Percentiles rank a stretch among this genome's conserved stretches.
phyloP scores from a whole-genome alignment of 2,329 filamentous ascomycete genomes.

The Aspergillus latus region DNA sequence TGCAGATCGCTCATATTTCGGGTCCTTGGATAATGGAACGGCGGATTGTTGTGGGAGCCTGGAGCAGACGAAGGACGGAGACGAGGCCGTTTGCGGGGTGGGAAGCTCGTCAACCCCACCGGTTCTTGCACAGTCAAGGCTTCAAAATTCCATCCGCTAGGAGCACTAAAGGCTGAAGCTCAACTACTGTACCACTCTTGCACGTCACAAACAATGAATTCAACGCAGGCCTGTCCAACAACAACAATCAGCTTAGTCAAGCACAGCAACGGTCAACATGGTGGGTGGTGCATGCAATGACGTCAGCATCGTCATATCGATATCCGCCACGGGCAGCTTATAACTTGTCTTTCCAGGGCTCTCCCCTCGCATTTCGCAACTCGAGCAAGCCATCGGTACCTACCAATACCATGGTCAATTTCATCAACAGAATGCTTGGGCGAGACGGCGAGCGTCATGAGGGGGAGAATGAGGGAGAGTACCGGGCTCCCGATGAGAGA shows the following conservation, averaged over 20 bases:
- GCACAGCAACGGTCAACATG: background rate
- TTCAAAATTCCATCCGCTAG: background rate
- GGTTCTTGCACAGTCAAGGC: background rate
- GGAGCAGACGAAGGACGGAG: background rate
- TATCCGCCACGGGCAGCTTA: background rate
- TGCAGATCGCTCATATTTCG: conserved; percentile 74
- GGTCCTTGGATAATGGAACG: background rate
- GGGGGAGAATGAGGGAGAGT: conserved; percentile 28
- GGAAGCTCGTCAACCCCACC: conserved; percentile 8
- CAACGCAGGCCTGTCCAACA: background rate
- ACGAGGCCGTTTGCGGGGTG: background rate
- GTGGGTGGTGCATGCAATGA: conserved; percentile 3
- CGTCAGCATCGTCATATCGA: conserved; percentile 6
- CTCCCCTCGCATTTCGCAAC: background rate
- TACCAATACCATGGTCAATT: conserved; percentile 45
- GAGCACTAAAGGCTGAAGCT: background rate
- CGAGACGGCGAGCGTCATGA: conserved; percentile 30
- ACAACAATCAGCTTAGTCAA: background rate
- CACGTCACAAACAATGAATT: background rate
- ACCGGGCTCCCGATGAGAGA: conserved; percentile 56
- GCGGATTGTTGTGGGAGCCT: background rate
- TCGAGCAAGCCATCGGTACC: background rate
- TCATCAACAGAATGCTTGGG: conserved; percentile 50
- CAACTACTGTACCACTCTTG: background rate
- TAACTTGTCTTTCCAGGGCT: background rate